Conservation (phyloP, 257 asterid species). For the Solanum sejunctum region DNA sequence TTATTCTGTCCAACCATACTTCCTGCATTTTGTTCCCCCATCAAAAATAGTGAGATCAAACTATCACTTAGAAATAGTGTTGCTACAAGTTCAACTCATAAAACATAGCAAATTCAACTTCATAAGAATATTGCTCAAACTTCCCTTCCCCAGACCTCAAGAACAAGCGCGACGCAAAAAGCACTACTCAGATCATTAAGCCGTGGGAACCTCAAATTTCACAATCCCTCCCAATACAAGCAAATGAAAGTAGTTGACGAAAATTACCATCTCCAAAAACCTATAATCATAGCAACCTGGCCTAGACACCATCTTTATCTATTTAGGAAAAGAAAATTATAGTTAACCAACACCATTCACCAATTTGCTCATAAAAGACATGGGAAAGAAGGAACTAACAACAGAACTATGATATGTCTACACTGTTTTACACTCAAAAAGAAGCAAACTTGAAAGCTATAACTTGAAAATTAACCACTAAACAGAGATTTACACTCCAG, state of each 20-base stretch:
- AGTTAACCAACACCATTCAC: neutral
- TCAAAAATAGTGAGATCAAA: neutral
- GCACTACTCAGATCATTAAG: neutral
- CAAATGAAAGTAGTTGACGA: neutral
- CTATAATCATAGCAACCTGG: neutral
- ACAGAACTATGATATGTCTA: neutral
- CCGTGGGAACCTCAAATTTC: neutral
- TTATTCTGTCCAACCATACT: constrained; percentile 74
- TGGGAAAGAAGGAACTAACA: neutral
- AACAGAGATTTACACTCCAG: neutral
- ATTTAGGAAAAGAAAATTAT: neutral
- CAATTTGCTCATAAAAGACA: neutral
- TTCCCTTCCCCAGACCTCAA: neutral
- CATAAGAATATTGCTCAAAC: neutral
- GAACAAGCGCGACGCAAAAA: neutral
- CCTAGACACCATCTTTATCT: neutral
- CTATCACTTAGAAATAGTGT: neutral
- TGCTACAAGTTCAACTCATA: neutral
- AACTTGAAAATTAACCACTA: neutral
- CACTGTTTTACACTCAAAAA: neutral
- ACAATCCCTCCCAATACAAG: neutral
- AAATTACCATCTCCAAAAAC: neutral
- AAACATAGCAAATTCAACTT: neutral
- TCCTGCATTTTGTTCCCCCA: constrained; percentile 37
- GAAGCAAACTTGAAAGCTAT: neutral